phyloP scores from a whole-genome alignment of 2,329 filamentous ascomycete genomes.

The Neofusicoccum laricinum region DNA sequence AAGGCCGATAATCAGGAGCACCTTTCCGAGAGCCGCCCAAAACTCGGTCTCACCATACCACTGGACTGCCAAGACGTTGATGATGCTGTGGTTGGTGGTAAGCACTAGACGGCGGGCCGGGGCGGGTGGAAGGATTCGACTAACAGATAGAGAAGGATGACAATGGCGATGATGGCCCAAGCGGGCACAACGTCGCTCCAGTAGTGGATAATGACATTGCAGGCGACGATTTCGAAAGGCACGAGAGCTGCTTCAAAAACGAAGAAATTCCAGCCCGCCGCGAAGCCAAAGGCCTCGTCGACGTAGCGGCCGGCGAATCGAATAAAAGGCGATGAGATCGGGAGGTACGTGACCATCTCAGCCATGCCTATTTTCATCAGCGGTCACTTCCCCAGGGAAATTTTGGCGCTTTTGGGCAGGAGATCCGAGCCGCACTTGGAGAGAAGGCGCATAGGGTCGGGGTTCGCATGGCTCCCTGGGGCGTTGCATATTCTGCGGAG shows the following conservation, averaged over 20 bases:
- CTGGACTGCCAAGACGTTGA: constrained; percentile 70
- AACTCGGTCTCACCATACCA: constrained; percentile 78
- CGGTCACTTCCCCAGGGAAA: background rate
- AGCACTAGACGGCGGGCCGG: constrained; percentile 39
- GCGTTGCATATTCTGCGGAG: background rate
- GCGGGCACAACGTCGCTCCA: constrained; percentile 62
- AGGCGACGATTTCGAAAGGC: constrained; percentile 66
- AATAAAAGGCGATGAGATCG: constrained; percentile 76
- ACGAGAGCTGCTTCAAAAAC: constrained; percentile 66
- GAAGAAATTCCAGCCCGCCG: constrained; percentile 73
- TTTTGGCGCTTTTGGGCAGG: background rate
- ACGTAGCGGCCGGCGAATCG: constrained; percentile 73
- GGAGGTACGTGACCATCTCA: constrained; percentile 75
- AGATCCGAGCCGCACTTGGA: constrained; percentile 13
- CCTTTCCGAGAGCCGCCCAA: constrained; percentile 74
- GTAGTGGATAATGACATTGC: constrained; percentile 73
- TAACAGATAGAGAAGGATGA: constrained; percentile 63
- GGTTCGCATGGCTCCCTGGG: constrained; percentile 22
- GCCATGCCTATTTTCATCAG: constrained; percentile 50
- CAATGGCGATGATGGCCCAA: constrained; percentile 64
- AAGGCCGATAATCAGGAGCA: constrained; percentile 67
- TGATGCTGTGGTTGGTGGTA: constrained; percentile 56
- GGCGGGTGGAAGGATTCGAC: constrained; percentile 35
- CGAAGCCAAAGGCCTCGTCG: constrained; percentile 71
- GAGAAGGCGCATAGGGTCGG: constrained; percentile 24